A percentile compares a stretch with the other conserved stretches of the same genome.
phyloP scores from a whole-genome alignment of 2,329 filamentous ascomycete genomes.

The Trichoderma sp. region DNA sequence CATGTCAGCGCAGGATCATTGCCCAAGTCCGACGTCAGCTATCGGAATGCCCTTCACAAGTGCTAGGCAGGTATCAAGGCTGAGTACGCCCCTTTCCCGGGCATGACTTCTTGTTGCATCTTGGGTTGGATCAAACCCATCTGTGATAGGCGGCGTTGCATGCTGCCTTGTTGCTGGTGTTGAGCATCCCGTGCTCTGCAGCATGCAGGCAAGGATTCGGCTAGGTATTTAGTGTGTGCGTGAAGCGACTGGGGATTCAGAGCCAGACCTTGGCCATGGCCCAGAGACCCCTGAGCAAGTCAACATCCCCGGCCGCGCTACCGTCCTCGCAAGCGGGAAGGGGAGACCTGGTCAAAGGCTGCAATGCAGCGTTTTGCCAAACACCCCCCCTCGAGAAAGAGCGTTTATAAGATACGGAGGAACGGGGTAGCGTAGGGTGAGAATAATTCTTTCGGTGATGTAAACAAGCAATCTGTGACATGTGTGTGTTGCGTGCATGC shows the following conservation, averaged over 20 bases:
- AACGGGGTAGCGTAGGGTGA: constrained; percentile 14
- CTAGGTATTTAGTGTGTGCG: constrained; percentile 21
- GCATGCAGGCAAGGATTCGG: constrained; percentile 13
- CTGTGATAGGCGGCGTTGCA: constrained; percentile 9
- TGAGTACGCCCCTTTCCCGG: background rate
- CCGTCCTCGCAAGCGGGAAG: background rate
- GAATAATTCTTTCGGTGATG: background rate
- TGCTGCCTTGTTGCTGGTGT: constrained; percentile 1
- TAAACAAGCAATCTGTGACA: background rate
- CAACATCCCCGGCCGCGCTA: constrained; percentile 15
- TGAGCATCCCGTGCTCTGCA: constrained; percentile 11
- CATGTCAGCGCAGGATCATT: background rate
- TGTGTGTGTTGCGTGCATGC: background rate
- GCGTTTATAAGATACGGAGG: constrained; percentile 2
- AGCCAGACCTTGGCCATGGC: background rate
- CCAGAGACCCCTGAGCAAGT: constrained; percentile 18
- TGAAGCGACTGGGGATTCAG: constrained; percentile 10
- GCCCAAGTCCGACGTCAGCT: background rate
- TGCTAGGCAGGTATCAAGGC: background rate
- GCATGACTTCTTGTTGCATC: background rate
- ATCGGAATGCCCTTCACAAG: background rate
- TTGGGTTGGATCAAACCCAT: constrained; percentile 1
- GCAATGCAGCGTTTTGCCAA: constrained; percentile 15
- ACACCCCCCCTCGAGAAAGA: background rate
- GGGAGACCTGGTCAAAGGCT: background rate